Evolutionary conservation across 192 early-diverging fungal genomes (phyloP).

Genomic region (Gamsiella multidivaricata): DNA sequence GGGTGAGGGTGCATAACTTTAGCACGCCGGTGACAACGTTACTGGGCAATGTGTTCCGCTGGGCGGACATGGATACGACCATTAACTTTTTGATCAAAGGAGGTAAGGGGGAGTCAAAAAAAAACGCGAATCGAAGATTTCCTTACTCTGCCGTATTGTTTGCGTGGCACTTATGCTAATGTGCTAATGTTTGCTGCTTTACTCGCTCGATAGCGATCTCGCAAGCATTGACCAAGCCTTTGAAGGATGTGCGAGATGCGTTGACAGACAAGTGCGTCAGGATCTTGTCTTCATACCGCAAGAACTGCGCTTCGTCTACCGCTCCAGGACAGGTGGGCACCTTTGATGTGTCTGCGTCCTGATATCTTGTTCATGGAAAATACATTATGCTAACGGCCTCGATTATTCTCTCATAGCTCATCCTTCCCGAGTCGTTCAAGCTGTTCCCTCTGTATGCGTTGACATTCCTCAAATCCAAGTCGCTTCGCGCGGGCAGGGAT

Average conservation of each 20-base stretch:
- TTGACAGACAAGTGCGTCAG: conserved; percentile 90
- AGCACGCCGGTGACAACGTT: conserved; percentile 78
- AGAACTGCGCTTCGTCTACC: conserved; percentile 88
- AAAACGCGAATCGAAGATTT: neutral
- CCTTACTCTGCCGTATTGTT: too few species aligned
- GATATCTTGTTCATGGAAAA: too few species aligned
- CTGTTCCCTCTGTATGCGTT: conserved; percentile 89
- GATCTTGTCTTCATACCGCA: conserved; percentile 90
- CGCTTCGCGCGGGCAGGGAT: conserved; percentile 77
- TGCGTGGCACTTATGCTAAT: too few species aligned
- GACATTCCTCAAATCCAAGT: conserved; percentile 83
- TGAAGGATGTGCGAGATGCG: conserved; percentile 82
- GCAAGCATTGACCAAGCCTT: conserved; percentile 73
- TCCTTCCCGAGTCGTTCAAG: conserved; percentile 96
- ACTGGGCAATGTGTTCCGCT: conserved; percentile 87
- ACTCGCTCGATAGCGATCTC: conserved; percentile 70
- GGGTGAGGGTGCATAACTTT: conserved; percentile 93
- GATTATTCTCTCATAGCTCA: conserved; percentile 66
- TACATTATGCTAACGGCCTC: neutral
- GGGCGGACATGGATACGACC: conserved; percentile 92
- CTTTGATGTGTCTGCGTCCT: neutral
- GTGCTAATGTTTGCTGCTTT: neutral
- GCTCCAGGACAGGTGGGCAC: conserved; percentile 77
- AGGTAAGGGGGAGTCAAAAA: conserved; percentile 48
- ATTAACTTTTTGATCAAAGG: conserved; percentile 87